A percentile compares a stretch with the other conserved stretches of the same genome.
Evolutionary conservation across 768 basidiomycete species (phyloP).

Genomic region (Panaeolus cyanescens): DNA sequence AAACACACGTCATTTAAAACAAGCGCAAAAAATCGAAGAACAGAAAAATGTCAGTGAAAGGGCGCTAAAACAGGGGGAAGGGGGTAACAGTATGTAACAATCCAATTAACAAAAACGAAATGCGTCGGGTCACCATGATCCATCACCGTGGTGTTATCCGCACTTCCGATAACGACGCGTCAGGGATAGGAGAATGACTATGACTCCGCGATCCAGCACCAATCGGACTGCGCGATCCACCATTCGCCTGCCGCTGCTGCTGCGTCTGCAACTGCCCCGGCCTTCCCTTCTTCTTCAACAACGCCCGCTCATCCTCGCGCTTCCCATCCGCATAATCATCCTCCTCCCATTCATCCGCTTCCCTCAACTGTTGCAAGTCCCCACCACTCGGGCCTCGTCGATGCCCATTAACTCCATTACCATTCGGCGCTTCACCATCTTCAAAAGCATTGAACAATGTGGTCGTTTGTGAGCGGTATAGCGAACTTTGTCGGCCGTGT

Average conservation of each 20-base stretch:
- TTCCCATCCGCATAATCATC: conserved; percentile 45
- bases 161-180: conserved; percentile 38
- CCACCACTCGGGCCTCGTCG: conserved; percentile 35
- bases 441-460: conserved; percentile 82
- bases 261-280: conserved; percentile 7
- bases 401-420: conserved; percentile 14
- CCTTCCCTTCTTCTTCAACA: conserved; percentile 26
- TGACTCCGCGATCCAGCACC: conserved; percentile 49
- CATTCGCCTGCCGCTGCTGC: conserved; percentile 15
- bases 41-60: too few species aligned
- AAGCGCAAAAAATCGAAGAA: too few species aligned
- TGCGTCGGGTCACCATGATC: not conserved
- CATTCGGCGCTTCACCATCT: conserved; percentile 26
- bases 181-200: conserved; percentile 51
- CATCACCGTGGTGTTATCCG: conserved; percentile 32
- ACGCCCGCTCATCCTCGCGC: conserved; percentile 49
- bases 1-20: too few species aligned
- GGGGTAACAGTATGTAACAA: not conserved
- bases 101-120: not conserved
- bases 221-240: conserved; percentile 19
- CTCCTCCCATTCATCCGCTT: conserved; percentile 67
- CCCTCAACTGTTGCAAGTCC: conserved; percentile 63
- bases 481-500: conserved; percentile 67
- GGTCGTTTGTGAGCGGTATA: conserved; percentile 64
- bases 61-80: not conserved